Conservation (phyloP, 345 rosid species). For the Pugionium dolabratum region DNA sequence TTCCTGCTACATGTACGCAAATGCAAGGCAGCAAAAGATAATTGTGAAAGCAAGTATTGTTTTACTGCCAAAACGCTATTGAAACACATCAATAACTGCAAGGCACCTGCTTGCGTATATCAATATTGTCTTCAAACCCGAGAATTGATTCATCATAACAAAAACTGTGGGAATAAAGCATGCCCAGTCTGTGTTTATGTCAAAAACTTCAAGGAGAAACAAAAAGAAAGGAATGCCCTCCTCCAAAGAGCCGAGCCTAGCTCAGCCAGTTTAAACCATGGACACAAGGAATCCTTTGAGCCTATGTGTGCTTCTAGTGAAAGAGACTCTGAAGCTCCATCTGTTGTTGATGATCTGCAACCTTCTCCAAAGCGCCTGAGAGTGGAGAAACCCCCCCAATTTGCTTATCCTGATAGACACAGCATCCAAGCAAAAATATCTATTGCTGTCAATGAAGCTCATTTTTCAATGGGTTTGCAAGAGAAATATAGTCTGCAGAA, state of each 20-base stretch:
- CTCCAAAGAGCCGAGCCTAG: conserved; percentile 44
- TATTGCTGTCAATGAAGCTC: conserved; percentile 44
- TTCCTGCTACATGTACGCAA: conserved; percentile 79
- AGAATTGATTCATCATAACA: conserved; percentile 66
- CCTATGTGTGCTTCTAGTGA: conserved; percentile 48
- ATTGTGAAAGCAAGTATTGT: conserved; percentile 65
- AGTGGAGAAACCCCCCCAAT: conserved; percentile 60
- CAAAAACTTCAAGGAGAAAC: conserved; percentile 54
- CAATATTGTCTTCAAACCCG: conserved; percentile 77
- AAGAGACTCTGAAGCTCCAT: conserved; percentile 47
- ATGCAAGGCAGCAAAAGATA: conserved; percentile 74
- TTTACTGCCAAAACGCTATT: conserved; percentile 56
- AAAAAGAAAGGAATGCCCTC: conserved; percentile 47
- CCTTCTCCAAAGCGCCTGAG: conserved; percentile 81
- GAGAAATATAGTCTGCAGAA: conserved; percentile 49
- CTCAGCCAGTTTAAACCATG: conserved; percentile 42
- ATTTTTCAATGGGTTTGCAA: conserved; percentile 46
- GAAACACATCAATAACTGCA: conserved; percentile 74
- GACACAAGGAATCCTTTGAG: conserved; percentile 50
- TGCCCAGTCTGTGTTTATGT: conserved; percentile 95
- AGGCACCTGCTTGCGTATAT: conserved; percentile 54
- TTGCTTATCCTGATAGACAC: conserved; percentile 46
- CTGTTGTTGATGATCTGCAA: conserved; percentile 52
- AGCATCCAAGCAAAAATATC: conserved; percentile 40
- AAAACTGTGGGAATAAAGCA: conserved; percentile 52